Conservation (phyloP, 345 rosid species). For the sweet orange (Citrus sinensis) region DVS_A1.0 CM039164.1:27114001-27114500, state of each 20-base stretch:
- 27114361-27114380: conserved; percentile 59
- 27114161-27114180: conserved; percentile 51
- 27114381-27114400: conserved; percentile 56
- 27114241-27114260: background rate
- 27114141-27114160: conserved; percentile 46
- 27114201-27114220: conserved; percentile 58
- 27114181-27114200: conserved; percentile 48
- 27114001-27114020: background rate
- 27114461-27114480: conserved; percentile 39
- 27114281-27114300: conserved; percentile 53
- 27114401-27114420: conserved; percentile 51
- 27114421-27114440: conserved; percentile 68
- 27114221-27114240: background rate
- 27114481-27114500: conserved; percentile 40
- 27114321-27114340: conserved; percentile 57
- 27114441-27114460: conserved; percentile 54
- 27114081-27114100: conserved; percentile 57
- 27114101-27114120: conserved; percentile 41
- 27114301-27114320: conserved; percentile 66
- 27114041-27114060: background rate
- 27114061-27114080: background rate
- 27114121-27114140: conserved; percentile 61
- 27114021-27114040: background rate
- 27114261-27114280: background rate
- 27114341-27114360: conserved; percentile 52